Evolutionary conservation across 306 rosid species (phyloP).

Genomic region (Sechiopsis laciniata): DNA sequence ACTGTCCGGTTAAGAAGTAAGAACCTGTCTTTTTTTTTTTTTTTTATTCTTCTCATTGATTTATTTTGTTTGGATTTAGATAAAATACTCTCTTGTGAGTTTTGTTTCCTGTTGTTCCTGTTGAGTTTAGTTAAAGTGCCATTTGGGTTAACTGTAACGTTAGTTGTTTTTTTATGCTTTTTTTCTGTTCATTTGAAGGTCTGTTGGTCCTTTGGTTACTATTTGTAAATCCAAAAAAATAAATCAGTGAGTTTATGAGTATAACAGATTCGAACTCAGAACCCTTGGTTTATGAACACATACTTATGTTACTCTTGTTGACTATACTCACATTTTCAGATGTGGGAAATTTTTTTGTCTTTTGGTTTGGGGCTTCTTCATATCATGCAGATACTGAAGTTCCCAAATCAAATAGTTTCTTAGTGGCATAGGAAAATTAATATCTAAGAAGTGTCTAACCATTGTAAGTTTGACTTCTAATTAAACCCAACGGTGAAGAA

Average conservation of each 20-base stretch:
- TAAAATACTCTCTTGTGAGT: not conserved
- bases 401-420: no score
- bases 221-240: not conserved
- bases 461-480: not conserved
- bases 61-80: not conserved
- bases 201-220: no score
- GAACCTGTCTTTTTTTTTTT: not conserved
- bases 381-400: not conserved
- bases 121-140: no score
- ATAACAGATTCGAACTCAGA: no score
- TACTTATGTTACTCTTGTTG: no score
- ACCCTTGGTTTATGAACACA: no score
- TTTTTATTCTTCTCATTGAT: not conserved
- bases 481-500: not conserved
- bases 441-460: not conserved
- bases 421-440: no score
- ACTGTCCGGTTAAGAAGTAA: not conserved
- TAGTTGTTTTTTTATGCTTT: not conserved
- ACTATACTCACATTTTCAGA: no score
- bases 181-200: not conserved
- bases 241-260: no score
- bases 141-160: slow-evolving; percentile 6
- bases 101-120: not conserved
- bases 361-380: not conserved
- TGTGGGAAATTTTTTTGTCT: not conserved